These are phyloP conservation scores for Cnidoscolus chayamansa DNA, from an alignment of 441 rosid genomes.

Conservation along the genomic window DNA sequence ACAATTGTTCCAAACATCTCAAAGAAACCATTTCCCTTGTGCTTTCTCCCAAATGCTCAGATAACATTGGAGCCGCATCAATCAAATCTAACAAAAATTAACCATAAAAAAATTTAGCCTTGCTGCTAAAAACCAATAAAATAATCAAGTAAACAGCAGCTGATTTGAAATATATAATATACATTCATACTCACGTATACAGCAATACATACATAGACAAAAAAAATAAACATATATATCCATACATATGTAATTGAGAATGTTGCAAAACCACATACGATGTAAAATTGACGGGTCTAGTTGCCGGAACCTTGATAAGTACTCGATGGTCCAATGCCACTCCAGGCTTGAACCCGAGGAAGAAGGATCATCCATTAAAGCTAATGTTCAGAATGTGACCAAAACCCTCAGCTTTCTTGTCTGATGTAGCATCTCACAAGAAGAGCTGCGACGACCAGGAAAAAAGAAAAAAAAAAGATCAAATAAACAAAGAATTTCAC, in stretches of 20 bases:
- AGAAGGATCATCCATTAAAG: slow-evolving; percentile 20
- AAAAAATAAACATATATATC: not conserved
- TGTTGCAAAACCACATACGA: slow-evolving; percentile 27
- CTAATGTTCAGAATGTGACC: not conserved
- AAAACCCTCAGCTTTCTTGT: not conserved
- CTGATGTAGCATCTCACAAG: not conserved
- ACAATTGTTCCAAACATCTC: slow-evolving; percentile 54
- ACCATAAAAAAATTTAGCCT: not conserved
- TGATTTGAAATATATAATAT: not conserved
- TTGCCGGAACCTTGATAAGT: slow-evolving; percentile 34
- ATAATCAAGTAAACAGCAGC: not conserved
- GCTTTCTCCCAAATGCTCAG: slow-evolving; percentile 27
- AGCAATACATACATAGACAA: not conserved
- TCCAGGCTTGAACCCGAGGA: slow-evolving; percentile 19
- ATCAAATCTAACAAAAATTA: slow-evolving; percentile 38
- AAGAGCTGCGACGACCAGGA: not conserved
- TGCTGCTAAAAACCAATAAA: not conserved
- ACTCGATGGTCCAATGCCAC: slow-evolving; percentile 53
- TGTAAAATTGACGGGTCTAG: slow-evolving; percentile 32
- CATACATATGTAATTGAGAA: not conserved
- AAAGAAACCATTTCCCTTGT: slow-evolving; percentile 50
- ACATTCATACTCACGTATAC: not conserved
- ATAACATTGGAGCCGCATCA: slow-evolving; percentile 36
- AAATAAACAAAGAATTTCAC: not conserved
- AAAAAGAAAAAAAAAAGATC: too few relatives aligned